phyloP scores from a whole-genome alignment of 1,284 basidiomycete genomes.

The Trametes versicolor region DNA sequence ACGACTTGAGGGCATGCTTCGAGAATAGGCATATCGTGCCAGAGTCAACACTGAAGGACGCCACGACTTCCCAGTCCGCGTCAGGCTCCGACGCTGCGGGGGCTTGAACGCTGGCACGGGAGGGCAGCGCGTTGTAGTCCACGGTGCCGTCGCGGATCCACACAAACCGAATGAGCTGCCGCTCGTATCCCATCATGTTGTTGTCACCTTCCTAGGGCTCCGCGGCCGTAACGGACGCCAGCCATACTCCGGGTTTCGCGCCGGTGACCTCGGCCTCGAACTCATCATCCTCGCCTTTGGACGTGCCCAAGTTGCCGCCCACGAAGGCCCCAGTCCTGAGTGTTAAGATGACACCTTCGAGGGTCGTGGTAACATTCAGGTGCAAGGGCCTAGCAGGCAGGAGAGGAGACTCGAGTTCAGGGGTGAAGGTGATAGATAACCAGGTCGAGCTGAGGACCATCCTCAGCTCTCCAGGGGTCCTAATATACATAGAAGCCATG shows the following conservation, averaged over 20 bases:
- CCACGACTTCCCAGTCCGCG: conserved; percentile 16
- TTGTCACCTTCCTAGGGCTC: background rate
- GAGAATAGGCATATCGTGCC: conserved; percentile 14
- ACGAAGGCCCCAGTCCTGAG: conserved; percentile 16
- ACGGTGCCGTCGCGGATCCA: conserved; percentile 16
- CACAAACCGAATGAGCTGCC: conserved; percentile 4
- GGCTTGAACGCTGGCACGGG: background rate
- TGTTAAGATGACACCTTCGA: background rate
- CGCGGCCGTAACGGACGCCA: conserved; percentile 5
- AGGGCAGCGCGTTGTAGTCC: conserved; percentile 14
- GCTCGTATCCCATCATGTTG: background rate
- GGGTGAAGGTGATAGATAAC: too few species aligned
- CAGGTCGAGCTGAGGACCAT: too few species aligned
- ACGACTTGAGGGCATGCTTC: conserved; percentile 4
- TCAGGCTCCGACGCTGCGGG: background rate
- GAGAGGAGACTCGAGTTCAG: too few species aligned
- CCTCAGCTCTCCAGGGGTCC: too few species aligned
- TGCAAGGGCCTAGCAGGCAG: too few species aligned
- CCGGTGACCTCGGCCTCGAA: conserved; percentile 24
- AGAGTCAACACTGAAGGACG: conserved; percentile 21
- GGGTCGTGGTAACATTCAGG: too few species aligned
- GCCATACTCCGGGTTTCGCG: conserved; percentile 26
- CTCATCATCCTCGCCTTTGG: conserved; percentile 22
- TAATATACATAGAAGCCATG: too few species aligned
- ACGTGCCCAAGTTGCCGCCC: conserved; percentile 15